Evolutionary conservation across 768 basidiomycete genomes (phyloP).

Genomic region (Coprinellus micaceus): DNA sequence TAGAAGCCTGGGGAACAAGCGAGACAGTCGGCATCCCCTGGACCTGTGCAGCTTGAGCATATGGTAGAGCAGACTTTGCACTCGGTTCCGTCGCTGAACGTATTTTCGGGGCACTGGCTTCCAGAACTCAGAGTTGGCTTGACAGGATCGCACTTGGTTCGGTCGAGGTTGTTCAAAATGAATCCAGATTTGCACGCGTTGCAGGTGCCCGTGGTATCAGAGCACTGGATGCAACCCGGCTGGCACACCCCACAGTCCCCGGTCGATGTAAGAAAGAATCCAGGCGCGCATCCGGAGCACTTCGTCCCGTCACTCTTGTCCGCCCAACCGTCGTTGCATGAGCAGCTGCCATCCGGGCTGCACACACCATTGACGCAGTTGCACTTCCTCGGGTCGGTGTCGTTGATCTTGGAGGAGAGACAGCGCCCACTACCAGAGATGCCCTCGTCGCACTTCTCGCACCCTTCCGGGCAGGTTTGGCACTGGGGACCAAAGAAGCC

Average conservation of each 20-base stretch:
- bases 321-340: constrained; percentile 75
- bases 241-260: constrained; percentile 79
- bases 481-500: constrained; percentile 73
- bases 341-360: constrained; percentile 59
- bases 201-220: constrained; percentile 63
- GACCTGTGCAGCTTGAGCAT: constrained; percentile 66
- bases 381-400: constrained; percentile 59
- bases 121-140: constrained; percentile 50
- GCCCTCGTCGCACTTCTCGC: constrained; percentile 71
- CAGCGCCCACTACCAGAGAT: constrained; percentile 72
- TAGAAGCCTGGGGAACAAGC: constrained; percentile 61
- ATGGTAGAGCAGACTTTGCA: constrained; percentile 59
- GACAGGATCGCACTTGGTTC: constrained; percentile 58
- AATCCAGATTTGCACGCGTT: constrained; percentile 66
- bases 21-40: constrained; percentile 64
- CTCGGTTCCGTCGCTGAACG: constrained; percentile 48
- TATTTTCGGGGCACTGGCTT: constrained; percentile 58
- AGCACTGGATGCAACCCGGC: constrained; percentile 70
- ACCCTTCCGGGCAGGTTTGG: constrained; percentile 60
- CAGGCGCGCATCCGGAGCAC: constrained; percentile 68
- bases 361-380: constrained; percentile 81
- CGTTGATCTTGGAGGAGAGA: constrained; percentile 41
- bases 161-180: constrained; percentile 57
- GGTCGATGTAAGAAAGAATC: constrained; percentile 68
- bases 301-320: constrained; percentile 65